Conservation (phyloP, 164 flowering plant species). For the Dillenia turbinata region DNA sequence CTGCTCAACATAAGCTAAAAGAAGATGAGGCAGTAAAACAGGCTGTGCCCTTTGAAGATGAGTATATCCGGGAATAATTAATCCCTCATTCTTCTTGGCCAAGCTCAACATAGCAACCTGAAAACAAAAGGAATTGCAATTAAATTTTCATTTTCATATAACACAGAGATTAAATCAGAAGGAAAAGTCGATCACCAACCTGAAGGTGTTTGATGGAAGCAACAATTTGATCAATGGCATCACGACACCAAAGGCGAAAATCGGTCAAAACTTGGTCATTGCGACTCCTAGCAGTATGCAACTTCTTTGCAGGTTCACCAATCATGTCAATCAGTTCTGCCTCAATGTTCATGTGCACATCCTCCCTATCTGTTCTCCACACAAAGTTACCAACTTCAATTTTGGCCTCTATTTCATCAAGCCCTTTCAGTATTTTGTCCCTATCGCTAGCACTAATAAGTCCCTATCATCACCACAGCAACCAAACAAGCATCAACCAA, state of each 20-base stretch:
- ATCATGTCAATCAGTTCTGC: constrained; percentile 91
- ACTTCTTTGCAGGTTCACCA: constrained; percentile 99
- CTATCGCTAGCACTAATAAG: constrained; percentile 58
- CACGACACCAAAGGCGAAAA: constrained; percentile 95
- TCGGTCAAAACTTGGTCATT: constrained; percentile 96
- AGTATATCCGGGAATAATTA: constrained; percentile 97
- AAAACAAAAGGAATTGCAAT: constrained; percentile 2
- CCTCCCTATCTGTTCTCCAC: constrained; percentile 96
- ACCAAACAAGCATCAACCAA: neutral
- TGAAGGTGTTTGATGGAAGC: constrained; percentile 52
- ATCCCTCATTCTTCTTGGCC: constrained; percentile 69
- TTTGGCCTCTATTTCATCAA: constrained; percentile 66
- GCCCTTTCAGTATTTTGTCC: constrained; percentile 70
- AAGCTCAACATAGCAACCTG: constrained; percentile 67
- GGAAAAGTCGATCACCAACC: constrained; percentile 25
- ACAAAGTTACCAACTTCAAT: constrained; percentile 77
- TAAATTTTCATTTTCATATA: neutral
- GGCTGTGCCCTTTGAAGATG: constrained; percentile 99
- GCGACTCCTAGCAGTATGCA: constrained; percentile 93
- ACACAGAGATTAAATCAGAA: neutral
- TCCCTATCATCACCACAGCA: constrained; percentile 34
- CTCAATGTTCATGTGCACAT: constrained; percentile 99
- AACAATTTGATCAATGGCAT: constrained; percentile 77
- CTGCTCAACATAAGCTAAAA: constrained; percentile 96
- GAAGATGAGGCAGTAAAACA: constrained; percentile 82